Conservation (phyloP, 2,329 filamentous ascomycete species). For the Arthrobotrys musiformis region DNA sequence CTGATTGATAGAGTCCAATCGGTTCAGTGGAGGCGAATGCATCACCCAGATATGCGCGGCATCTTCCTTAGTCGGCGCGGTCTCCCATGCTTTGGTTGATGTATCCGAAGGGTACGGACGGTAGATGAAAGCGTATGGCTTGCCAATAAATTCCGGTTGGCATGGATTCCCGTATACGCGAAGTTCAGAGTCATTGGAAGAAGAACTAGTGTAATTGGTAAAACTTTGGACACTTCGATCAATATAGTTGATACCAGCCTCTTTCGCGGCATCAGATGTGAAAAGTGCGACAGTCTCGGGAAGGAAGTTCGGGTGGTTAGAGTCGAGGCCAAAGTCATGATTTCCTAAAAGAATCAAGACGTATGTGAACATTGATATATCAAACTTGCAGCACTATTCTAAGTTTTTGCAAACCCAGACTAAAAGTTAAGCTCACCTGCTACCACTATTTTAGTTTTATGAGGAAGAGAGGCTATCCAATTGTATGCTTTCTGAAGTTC, state of each 20-base stretch:
- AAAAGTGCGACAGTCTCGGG: conserved; percentile 31
- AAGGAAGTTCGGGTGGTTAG: conserved; percentile 14
- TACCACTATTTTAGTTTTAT: conserved; percentile 37
- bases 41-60: conserved; percentile 38
- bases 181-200: neutral
- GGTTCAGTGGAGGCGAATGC: conserved; percentile 31
- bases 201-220: neutral
- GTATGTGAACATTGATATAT: neutral
- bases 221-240: conserved; percentile 10
- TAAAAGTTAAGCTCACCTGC: conserved; percentile 8
- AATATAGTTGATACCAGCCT: conserved; percentile 28
- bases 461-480: conserved; percentile 45
- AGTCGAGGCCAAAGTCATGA: conserved; percentile 45
- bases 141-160: conserved; percentile 47
- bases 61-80: conserved; percentile 22
- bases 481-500: conserved; percentile 62
- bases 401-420: neutral
- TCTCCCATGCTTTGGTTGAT: conserved; percentile 21
- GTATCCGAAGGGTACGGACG: conserved; percentile 23
- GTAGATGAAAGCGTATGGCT: conserved; percentile 45
- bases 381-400: neutral
- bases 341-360: conserved; percentile 16
- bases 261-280: conserved; percentile 27
- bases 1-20: conserved; percentile 22
- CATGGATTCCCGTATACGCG: conserved; percentile 46